Evolutionary conservation across 768 basidiomycete species (phyloP).

Genomic region (Pleurotus eryngii): DNA sequence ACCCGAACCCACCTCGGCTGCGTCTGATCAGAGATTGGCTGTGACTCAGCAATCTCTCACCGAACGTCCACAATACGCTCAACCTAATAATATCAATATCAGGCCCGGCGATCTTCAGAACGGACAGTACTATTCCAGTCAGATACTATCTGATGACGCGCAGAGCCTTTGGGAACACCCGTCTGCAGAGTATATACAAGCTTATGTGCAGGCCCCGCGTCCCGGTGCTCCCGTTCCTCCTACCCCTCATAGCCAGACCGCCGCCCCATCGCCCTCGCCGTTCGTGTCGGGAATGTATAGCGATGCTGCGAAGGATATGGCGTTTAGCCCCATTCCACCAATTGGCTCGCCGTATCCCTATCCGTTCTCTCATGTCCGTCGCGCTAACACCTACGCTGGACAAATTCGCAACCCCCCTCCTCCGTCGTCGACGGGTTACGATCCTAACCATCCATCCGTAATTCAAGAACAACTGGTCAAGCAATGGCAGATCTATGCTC

Average conservation of each 20-base stretch:
- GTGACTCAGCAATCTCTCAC: neutral
- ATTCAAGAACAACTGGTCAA: slow-evolving; percentile 70
- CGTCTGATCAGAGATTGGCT: neutral
- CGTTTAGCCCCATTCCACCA: slow-evolving; percentile 51
- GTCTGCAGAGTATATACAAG: slow-evolving; percentile 54
- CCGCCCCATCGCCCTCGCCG: slow-evolving; percentile 72
- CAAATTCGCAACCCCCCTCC: slow-evolving; percentile 26
- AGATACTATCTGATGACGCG: slow-evolving; percentile 52
- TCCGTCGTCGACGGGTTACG: slow-evolving; percentile 28
- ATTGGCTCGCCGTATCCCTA: slow-evolving; percentile 79
- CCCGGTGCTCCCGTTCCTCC: slow-evolving; percentile 79
- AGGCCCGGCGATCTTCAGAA: slow-evolving; percentile 14
- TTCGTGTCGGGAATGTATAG: slow-evolving; percentile 50
- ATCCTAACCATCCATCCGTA: slow-evolving; percentile 39
- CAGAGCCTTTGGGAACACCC: slow-evolving; percentile 60
- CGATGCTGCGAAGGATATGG: slow-evolving; percentile 24
- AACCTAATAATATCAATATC: slow-evolving; percentile 11
- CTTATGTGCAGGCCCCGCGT: slow-evolving; percentile 56
- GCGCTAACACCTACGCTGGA: slow-evolving; percentile 39
- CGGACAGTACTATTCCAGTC: slow-evolving; percentile 35
- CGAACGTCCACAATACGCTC: slow-evolving; percentile 10
- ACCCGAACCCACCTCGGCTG: neutral
- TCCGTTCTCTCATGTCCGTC: slow-evolving; percentile 71
- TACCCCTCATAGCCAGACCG: slow-evolving; percentile 72
- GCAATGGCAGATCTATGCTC: slow-evolving; percentile 78